Evolutionary conservation across 1,139 yeast genomes (phyloP).

Genomic region (Kurtzmaniella natalensis): DNA sequence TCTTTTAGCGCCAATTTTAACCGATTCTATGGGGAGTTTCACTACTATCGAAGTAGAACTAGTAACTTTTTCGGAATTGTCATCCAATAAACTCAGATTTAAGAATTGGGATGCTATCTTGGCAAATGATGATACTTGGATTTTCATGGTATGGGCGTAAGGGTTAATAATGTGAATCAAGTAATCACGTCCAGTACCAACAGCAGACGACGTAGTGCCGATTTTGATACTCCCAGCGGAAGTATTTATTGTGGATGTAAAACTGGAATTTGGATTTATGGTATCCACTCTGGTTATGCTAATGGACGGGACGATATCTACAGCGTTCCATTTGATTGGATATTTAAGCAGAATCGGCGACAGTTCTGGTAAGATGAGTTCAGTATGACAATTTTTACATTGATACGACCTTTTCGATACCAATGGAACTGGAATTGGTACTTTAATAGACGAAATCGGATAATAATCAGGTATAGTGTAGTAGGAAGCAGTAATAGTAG

Average conservation of each 20-base stretch:
- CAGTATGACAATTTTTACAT: slow-evolving; percentile 28
- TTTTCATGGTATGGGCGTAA: slow-evolving; percentile 10
- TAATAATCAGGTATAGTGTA: too few relatives aligned
- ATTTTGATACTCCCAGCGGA: too few relatives aligned
- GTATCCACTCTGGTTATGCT: slow-evolving; percentile 11
- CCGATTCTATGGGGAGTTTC: not conserved
- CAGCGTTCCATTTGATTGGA: slow-evolving; percentile 27
- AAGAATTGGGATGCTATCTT: slow-evolving; percentile 12
- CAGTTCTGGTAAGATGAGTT: slow-evolving; percentile 24
- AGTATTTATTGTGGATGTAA: too few relatives aligned
- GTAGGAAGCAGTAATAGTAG: not conserved
- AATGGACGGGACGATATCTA: slow-evolving; percentile 30
- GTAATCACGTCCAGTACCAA: not conserved
- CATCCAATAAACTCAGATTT: not conserved
- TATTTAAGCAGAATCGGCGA: slow-evolving; percentile 28
- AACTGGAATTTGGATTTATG: too few relatives aligned
- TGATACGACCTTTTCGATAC: slow-evolving; percentile 20
- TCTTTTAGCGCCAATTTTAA: not conserved
- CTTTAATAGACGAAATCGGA: slow-evolving; percentile 1
- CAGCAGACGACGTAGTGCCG: too few relatives aligned
- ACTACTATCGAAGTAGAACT: not conserved
- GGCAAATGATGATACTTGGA: slow-evolving; percentile 16
- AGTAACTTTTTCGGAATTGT: not conserved
- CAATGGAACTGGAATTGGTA: slow-evolving; percentile 25
- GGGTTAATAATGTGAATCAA: slow-evolving; percentile 32